Base-by-base conservation (phyloP, 148 eudicot genomes). In the Vaccinium macrocarpon region DNA sequence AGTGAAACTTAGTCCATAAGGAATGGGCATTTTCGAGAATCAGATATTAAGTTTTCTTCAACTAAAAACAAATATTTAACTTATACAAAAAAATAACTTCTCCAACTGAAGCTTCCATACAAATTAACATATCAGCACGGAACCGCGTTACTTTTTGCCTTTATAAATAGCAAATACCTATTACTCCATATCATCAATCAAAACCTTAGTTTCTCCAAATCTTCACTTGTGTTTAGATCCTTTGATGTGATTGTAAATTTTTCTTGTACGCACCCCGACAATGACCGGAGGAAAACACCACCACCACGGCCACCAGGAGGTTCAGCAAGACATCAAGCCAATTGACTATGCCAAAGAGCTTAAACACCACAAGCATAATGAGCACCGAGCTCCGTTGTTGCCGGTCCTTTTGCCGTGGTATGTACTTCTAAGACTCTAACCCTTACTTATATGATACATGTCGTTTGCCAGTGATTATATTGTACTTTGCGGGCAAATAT, bases 401-500 rank as follows among this genome's bases (percentile, higher is more conserved):
- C 91, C 16, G 91, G 90, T 57, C 90, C 87, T 62, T 91, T 73
- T 82, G 93, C 93, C 62, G 51, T 89, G 90, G 93, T 89, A 89
- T 32, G 21, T 29, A 48, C 6, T 3, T 16, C 5, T 62, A 7
- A 32, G 35, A 32, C 35, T 32, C 35, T 32, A 32, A 32, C 35
- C 2, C 35, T 32, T 32, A 32, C 2, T 2, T 32, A 1, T 32
- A 32, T 32, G 35, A 32, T 32, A 32, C 35, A 32, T 32, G 35
- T 32, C 35, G 35, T 32, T 32, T 32, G 35, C 35, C 35, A 0
- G 3, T 32, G 35, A 32, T 32, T 32, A 32, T 2, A 32, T 1
- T 32, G 35, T 32, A 32, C 2, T 32, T 32, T 32, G 35, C 35
- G 35, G 35, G 35, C 35, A 32, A 32, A 32, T 32, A 32, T 32